Conservation (phyloP, 306 rosid genomes). For the Sindora glabra region DNA sequence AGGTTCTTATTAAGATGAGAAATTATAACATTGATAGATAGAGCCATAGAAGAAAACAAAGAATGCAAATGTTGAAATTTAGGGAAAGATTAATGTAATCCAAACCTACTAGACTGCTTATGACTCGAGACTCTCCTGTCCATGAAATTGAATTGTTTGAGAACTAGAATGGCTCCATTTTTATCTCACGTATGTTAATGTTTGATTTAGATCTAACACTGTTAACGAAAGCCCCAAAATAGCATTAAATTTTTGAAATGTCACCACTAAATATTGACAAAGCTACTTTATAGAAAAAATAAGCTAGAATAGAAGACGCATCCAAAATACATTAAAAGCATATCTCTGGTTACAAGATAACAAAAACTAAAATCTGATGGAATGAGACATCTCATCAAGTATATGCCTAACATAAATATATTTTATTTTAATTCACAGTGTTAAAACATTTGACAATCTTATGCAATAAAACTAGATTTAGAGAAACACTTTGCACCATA, state of each 20-base stretch:
- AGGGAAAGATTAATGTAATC: not conserved
- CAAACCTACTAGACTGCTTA: conserved; percentile 43
- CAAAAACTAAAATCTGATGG: conserved; percentile 28
- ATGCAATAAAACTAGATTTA: not conserved
- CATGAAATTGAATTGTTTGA: conserved; percentile 53
- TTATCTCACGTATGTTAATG: conserved; percentile 35
- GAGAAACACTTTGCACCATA: conserved; percentile 6
- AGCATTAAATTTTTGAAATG: conserved; percentile 45
- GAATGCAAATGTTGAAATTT: conserved; percentile 1
- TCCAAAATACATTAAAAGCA: conserved; percentile 51
- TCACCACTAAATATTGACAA: conserved; percentile 44
- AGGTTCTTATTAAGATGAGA: not conserved
- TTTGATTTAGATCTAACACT: conserved; percentile 31
- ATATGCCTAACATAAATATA: not conserved
- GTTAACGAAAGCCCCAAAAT: conserved; percentile 42
- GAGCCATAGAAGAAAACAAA: not conserved
- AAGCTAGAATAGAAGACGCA: conserved; percentile 17
- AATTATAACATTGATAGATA: too few relatives aligned
- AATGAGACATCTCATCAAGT: conserved; percentile 45
- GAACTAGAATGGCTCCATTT: conserved; percentile 41
- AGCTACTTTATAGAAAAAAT: conserved; percentile 16
- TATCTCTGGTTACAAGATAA: conserved; percentile 23
- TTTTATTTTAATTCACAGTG: not conserved
- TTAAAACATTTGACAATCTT: not conserved
- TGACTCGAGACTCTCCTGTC: conserved; percentile 42